phyloP scores from a whole-genome alignment of 495 filamentous ascomycete species.

The Sabuloglossum arenarium region DNA sequence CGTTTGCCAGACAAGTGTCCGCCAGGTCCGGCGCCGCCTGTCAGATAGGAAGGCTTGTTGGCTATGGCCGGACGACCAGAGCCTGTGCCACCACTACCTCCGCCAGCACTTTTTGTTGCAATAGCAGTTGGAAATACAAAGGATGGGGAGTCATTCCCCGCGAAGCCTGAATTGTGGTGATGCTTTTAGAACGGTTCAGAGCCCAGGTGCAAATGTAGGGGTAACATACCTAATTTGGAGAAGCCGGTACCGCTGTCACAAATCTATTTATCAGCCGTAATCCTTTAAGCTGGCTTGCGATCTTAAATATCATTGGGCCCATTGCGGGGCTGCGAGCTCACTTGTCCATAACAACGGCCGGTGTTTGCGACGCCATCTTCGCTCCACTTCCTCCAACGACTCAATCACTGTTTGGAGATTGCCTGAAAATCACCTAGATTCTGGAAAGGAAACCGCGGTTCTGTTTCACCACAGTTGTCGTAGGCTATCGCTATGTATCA shows the following conservation, averaged over 20 bases:
- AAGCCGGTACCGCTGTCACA: conserved; percentile 79
- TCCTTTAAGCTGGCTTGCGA: conserved; percentile 6
- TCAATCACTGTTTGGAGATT: not conserved
- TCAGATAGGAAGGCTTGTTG: conserved; percentile 86
- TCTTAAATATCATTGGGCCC: not conserved
- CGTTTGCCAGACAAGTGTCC: conserved; percentile 79
- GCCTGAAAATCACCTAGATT: not conserved
- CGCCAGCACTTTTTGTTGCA: conserved; percentile 68
- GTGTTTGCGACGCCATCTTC: conserved; percentile 85
- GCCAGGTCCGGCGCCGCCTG: conserved; percentile 62
- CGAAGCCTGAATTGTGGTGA: conserved; percentile 46
- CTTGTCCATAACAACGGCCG: conserved; percentile 99
- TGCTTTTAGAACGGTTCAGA: not conserved
- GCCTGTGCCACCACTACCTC: conserved; percentile 48
- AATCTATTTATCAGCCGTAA: conserved; percentile 6
- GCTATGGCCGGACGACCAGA: conserved; percentile 76
- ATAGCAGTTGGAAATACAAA: conserved; percentile 99
- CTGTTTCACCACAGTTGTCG: not conserved
- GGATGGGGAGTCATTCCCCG: conserved; percentile 95
- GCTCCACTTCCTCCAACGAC: not conserved
- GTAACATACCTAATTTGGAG: conserved; percentile 73
- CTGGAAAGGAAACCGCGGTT: not conserved
- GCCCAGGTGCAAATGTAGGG: not conserved
- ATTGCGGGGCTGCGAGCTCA: conserved; percentile 28
- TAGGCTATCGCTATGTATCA: not conserved